Evolutionary conservation across 768 basidiomycete species (phyloP).

Genomic region (Pisolithus microcarpus): DNA sequence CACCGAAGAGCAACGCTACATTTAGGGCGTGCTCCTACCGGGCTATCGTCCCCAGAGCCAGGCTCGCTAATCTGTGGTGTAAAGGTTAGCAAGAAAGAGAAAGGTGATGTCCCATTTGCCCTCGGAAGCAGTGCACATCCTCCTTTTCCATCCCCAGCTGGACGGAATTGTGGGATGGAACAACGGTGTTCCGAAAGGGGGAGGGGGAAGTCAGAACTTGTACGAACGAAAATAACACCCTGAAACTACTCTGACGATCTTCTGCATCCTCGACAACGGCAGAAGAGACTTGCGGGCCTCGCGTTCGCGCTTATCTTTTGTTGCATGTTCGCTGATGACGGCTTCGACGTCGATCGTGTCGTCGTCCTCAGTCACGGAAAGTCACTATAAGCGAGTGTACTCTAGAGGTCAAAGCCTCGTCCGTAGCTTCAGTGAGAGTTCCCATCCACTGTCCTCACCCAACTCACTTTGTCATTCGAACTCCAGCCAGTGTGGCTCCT

Average conservation of each 20-base stretch:
- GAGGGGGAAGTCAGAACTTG: conserved; percentile 21
- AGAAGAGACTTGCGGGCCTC: conserved; percentile 52
- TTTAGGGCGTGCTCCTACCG: conserved; percentile 9
- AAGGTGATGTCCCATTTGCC: neutral
- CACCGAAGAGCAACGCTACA: conserved; percentile 12
- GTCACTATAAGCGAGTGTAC: neutral
- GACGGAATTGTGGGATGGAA: conserved; percentile 29
- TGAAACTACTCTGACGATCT: too few species aligned
- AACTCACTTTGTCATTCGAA: conserved; percentile 50
- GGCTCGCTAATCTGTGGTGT: conserved; percentile 18
- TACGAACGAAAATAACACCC: neutral
- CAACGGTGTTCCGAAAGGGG: conserved; percentile 26
- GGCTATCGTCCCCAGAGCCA: conserved; percentile 1
- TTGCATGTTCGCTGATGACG: neutral
- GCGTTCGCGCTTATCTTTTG: conserved; percentile 19
- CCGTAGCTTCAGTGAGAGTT: conserved; percentile 39
- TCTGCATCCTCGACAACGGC: too few species aligned
- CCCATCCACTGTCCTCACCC: conserved; percentile 49
- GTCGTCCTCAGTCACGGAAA: neutral
- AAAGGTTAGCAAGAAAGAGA: conserved; percentile 22
- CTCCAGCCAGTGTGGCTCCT: conserved; percentile 52
- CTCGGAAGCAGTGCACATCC: neutral
- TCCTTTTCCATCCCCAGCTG: conserved; percentile 28
- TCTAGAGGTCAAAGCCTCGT: conserved; percentile 28
- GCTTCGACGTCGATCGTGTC: neutral